Percentiles rank a stretch among this genome's conserved stretches.
Conservation (phyloP, 2,329 filamentous ascomycete species). For the Macrophomina phaseolina region DNA sequence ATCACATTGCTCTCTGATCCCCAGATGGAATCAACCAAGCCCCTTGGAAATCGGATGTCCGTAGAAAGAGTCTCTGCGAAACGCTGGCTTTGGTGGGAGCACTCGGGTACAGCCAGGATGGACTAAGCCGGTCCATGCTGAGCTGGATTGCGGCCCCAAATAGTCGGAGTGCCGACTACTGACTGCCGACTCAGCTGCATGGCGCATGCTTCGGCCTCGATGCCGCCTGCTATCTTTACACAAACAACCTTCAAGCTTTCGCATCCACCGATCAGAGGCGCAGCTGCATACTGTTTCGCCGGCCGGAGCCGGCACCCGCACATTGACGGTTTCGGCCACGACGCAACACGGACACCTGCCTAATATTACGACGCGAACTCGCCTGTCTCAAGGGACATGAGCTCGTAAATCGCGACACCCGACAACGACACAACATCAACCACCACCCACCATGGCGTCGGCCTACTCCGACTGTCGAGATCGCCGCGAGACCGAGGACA, state of each 20-base stretch:
- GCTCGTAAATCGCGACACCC: not conserved
- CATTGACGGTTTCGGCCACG: slow-evolving; percentile 13
- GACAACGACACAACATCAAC: not conserved
- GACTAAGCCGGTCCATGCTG: no score
- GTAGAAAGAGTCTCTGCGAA: no score
- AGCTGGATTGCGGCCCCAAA: no score
- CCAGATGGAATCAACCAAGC: no score
- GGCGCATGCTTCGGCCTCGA: not conserved
- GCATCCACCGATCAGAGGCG: not conserved
- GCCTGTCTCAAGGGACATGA: slow-evolving; percentile 13
- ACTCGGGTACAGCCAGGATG: no score
- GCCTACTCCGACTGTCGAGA: slow-evolving; percentile 86
- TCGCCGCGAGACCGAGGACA: slow-evolving; percentile 66
- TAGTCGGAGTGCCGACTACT: no score
- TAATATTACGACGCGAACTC: slow-evolving; percentile 20
- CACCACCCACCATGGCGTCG: slow-evolving; percentile 44
- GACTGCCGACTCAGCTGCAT: not conserved
- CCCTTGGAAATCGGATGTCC: no score
- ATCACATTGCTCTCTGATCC: no score
- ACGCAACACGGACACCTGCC: slow-evolving; percentile 11
- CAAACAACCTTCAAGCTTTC: not conserved
- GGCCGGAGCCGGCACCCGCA: not conserved
- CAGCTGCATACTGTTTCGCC: not conserved
- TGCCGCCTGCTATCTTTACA: not conserved
- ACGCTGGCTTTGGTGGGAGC: no score